Evolutionary conservation across 2,329 filamentous ascomycete species (phyloP), one percentile per base, ranked within the genome.

Genomic region (Clonostachys rosea): DNA sequence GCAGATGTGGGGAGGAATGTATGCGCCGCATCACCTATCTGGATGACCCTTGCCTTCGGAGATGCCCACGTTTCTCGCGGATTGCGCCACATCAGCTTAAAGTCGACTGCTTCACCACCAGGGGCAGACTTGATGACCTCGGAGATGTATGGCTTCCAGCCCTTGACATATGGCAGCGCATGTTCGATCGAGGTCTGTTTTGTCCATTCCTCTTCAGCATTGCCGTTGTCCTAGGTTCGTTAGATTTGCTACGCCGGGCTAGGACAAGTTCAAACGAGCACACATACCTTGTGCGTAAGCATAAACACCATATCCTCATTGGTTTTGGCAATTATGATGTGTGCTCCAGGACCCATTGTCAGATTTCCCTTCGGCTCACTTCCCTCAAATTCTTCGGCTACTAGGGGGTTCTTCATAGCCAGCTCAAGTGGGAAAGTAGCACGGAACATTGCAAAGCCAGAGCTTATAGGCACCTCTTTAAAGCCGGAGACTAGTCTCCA

Each of bases 161-260:
- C 73, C 43, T 77, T 67, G 12, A 80, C 59, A 1, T 76, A 67
- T 46, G 73, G 65, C 50, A 70, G 67, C 1, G 79, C 77, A 42
- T 79, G 76, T 43, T 73, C 68, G 2, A 79, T 63, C 42, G 75
- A 16, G 73, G 4, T 73, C 74, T 0, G 75, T 74, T 49, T 78
- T 75, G 4, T 69, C 74, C 74, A 74, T 79, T 81, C 74, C 48
- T 77, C 68, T 47, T 79, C 78, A 52, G 80, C 71, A 49, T 72
- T 70, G 51, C 80, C 78, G 17, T 59, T 67, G 57, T 80, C 77
- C 1, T 78, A 82, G 18, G 79, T 63, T 4, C 82, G 78, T 79
- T 78, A 83, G 53, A 71, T 78, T 55, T 76, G 79, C 75, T 77
- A 81, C 5, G 77, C 73, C 42, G 77, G 62, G 24, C 24, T n/a